Base-by-base conservation (phyloP, 1,284 basidiomycete species). In the Schizophyllum commune region DNA sequence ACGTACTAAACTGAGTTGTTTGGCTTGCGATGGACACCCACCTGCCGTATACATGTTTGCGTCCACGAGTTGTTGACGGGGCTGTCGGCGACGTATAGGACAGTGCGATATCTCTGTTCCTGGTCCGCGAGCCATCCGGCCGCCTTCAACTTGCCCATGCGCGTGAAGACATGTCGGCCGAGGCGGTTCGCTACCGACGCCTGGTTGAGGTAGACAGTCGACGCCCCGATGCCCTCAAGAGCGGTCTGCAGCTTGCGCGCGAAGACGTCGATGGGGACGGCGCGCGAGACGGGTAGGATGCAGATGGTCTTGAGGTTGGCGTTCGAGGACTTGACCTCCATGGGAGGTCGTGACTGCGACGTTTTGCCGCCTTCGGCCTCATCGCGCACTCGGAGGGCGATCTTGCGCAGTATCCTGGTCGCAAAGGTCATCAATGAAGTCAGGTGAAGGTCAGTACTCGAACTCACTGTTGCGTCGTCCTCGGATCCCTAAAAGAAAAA, bases 31-130 rank as follows among this genome's bases (percentile, higher is more conserved):
- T 17, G 32, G 8, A 60, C 4, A 64, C 81, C 61, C 66, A 91
- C 90, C 79, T 96, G 94, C 27, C 93, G 84, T 64, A 98, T 95
- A 70, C 94, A 97, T 0, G 94, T 98, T 74, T 96, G 88, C n/a
- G 95, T 97, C 95, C 96, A 98, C 20, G 92, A 89, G 64, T 91
- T 94, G 60, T 86, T 91, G 21, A 95, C 93, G 0, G 94, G 87
- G 0, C 94, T 94, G 73, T 98, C 94, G 2, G 92, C 95, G 21
- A 98, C 93, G 71, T 98, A 98, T 9, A 98, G 79, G 0, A 98
- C 94, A 1, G 88, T 95, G 22, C 92, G 83, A 70, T 90, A 95
- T 69, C 91, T 84, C 74, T 97, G 92, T 72, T 98, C 95, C 70
- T 94, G 92, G 73, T 98, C 94, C 17, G 96, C 92, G 5, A 98